Base-by-base conservation (phyloP, 2,329 filamentous ascomycete genomes). In the Fragosphaeria purpurea region DNA sequence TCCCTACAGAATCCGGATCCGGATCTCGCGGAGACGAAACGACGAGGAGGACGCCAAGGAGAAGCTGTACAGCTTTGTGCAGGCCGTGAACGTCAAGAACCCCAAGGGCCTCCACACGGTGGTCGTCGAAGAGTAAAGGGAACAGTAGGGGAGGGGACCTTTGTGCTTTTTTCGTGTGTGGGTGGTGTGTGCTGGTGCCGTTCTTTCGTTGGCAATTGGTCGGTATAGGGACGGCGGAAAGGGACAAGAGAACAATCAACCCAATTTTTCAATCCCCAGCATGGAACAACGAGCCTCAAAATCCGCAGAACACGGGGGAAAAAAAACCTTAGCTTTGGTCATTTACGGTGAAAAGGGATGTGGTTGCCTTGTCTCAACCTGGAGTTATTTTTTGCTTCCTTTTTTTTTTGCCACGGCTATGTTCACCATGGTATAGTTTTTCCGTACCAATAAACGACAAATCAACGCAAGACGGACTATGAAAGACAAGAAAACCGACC, bases 41-140 rank as follows among this genome's bases (percentile, higher is more conserved):
- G 93, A 98, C 74, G 93, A 97, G 82, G 93, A 98, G 79, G 88
- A 88, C 67, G 93, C 94, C 72, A 95, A 95, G 82, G 88, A 98
- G 84, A 95, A 94, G 83, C 85, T 98, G 62, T 98, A 97, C 86
- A 93, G 86, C 74, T 96, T 95, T 77, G 93, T 98, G 64, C 91
- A 98, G 84, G 93, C 93, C 65, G 93, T 98, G 72, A 96, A 96
- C 76, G 90, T 97, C 71, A 95, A 97, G 88, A 86, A 95, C 77
- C 83, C 89, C 74, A 97, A 96, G 88, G 91, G 93, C 73, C 85
- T 98, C 64, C 82, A 86, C 70, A 98, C 93, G 63, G 82, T 86
- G 65, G 80, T 95, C 65, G 91, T 98, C 59, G 81, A 84, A 74
- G 80, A 84, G 69, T 79, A 82, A 76, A 67, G 46, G 39, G 34